Base-by-base conservation (phyloP, 148 eudicot species). In the Vaccinium darrowii region DNA sequence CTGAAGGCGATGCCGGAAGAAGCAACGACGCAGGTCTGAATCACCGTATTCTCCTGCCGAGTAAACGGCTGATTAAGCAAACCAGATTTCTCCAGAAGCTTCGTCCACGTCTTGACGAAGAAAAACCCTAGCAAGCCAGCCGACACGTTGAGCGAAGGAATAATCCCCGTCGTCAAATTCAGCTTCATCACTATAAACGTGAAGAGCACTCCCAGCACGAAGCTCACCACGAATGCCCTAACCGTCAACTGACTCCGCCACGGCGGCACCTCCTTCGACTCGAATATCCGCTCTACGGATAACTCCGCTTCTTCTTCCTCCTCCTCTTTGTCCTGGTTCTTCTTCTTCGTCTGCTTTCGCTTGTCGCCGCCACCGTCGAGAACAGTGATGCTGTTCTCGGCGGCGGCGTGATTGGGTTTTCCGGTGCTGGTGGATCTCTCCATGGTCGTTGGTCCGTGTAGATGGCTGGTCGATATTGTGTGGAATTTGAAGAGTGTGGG, bases 1-100 rank as follows among this genome's bases (percentile, higher is more conserved):
- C 92, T 90, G 85, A 92, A 93, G 52, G 96, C 96, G 36, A 93
- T 92, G 87, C 94, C 96, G 74, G 93, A 92, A 73, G 91, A 10
- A 27, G 96, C 93, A 14, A 92, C 94, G n/a, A 93, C 93, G 78
- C 94, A 93, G 7, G 96, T 92, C 88, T 92, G 96, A 62, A 93
- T 93, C 3, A 93, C 92, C 21, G 96, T 92, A 74, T 93, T 93
- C 86, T 93, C 96, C 83, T 93, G 96, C 69, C 96, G 82, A 9
- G 96, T 93, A 56, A 93, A 93, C 0, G 94, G 96, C 88, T 89
- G 91, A 57, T 76, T 84, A 57, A 90, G 80, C 21, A 92, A 18
- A 0, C 93, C 93, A 1, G 90, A 78, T 62, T 82, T 90, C 3
- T 85, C 83, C 2, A 91, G 85, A 52, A 91, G 71, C 82, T 80